These are phyloP conservation scores for Boletus pseudo-olivaceus DNA, from an alignment of 768 basidiomycete species.

Conservation along the genomic window DNA sequence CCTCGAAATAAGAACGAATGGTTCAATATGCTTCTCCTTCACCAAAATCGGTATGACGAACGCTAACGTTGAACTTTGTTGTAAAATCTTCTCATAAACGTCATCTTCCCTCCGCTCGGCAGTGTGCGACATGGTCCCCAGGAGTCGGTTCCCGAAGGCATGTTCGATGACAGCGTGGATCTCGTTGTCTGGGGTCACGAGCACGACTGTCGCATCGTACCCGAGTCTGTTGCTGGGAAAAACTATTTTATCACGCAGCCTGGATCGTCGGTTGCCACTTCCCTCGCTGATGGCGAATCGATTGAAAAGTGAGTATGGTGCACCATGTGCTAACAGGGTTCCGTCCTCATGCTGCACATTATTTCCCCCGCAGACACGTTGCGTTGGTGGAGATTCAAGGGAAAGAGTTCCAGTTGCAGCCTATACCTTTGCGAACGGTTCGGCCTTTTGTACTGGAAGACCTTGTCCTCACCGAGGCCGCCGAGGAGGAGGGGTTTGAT, in stretches of 20 bases:
- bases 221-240: slow-evolving; percentile 89
- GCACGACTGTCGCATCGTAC: slow-evolving; percentile 92
- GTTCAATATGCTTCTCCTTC: slow-evolving; percentile 92
- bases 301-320: slow-evolving; percentile 67
- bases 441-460: slow-evolving; percentile 92
- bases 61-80: not conserved
- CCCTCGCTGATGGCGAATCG: slow-evolving; percentile 89
- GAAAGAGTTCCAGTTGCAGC: slow-evolving; percentile 81
- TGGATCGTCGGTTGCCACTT: slow-evolving; percentile 93
- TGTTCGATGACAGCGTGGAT: slow-evolving; percentile 94
- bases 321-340: not conserved
- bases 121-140: slow-evolving; percentile 96
- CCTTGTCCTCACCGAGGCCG: slow-evolving; percentile 66
- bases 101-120: slow-evolving; percentile 1
- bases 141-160: slow-evolving; percentile 90
- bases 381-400: slow-evolving; percentile 85
- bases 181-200: slow-evolving; percentile 99
- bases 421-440: slow-evolving; percentile 85
- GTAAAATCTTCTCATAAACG: slow-evolving; percentile 9
- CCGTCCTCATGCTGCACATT: not conserved
- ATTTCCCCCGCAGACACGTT: slow-evolving; percentile 62
- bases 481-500: slow-evolving; percentile 74
- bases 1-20: slow-evolving; percentile 86
- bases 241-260: slow-evolving; percentile 92
- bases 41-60: slow-evolving; percentile 82